phyloP scores from a whole-genome alignment of 768 basidiomycete species.

The Rhizopogon salebrosus region DNA sequence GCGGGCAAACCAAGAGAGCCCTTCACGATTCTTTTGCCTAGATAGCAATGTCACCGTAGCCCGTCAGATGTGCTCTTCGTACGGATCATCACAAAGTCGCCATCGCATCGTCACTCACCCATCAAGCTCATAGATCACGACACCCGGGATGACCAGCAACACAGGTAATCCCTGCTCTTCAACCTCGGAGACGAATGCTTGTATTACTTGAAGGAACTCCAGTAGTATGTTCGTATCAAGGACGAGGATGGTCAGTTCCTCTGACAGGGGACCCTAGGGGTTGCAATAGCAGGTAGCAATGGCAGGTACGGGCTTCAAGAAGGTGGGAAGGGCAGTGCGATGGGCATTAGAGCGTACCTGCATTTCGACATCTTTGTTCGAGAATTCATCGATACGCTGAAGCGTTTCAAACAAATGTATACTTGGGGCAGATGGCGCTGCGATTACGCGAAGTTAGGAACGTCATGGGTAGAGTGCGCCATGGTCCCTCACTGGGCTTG shows the following conservation, averaged over 20 bases:
- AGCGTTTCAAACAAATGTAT: conserved; percentile 35
- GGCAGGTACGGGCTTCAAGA: not conserved
- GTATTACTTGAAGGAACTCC: conserved; percentile 58
- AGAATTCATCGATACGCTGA: conserved; percentile 46
- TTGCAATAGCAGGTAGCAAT: not conserved
- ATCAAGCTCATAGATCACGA: conserved; percentile 76
- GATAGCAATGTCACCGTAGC: not conserved
- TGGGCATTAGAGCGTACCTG: conserved; percentile 38
- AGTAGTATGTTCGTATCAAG: conserved; percentile 79
- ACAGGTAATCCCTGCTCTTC: conserved; percentile 47
- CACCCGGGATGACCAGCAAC: conserved; percentile 64
- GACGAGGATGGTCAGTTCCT: conserved; percentile 46
- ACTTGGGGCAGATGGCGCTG: not conserved
- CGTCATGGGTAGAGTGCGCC: too few relatives aligned
- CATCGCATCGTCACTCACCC: conserved; percentile 42
- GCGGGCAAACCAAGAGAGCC: conserved; percentile 59
- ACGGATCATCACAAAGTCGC: not conserved
- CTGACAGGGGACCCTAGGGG: conserved; percentile 36
- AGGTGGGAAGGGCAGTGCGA: not conserved
- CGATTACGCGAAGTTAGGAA: not conserved
- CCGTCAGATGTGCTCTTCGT: conserved; percentile 1
- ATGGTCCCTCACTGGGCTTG: not conserved
- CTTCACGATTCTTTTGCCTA: conserved; percentile 37
- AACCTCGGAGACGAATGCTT: conserved; percentile 59
- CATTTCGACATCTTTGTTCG: conserved; percentile 72